Evolutionary conservation across 345 rosid species (phyloP).

Genomic region (Mallotus nudiflorus): DNA sequence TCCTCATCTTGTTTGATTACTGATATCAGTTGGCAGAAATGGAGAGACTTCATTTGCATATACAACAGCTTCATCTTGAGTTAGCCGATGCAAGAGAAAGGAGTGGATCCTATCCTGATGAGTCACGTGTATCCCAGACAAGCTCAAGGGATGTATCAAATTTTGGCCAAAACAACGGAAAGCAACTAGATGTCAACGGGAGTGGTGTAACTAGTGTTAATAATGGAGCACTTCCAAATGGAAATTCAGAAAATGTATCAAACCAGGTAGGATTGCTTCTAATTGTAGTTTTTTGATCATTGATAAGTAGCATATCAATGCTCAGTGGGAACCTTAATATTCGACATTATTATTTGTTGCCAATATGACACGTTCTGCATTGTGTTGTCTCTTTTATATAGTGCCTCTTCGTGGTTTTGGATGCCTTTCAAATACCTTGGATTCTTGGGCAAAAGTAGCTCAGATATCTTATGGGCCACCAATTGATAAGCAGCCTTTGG

Average conservation of each 20-base stretch:
- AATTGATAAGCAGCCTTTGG: too few relatives aligned
- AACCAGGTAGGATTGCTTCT: constrained; percentile 47
- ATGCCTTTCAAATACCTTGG: too few relatives aligned
- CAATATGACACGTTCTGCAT: too few relatives aligned
- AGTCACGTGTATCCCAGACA: constrained; percentile 46
- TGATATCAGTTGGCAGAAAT: constrained; percentile 73
- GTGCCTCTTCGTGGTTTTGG: too few relatives aligned
- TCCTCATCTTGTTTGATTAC: background rate
- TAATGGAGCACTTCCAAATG: constrained; percentile 44
- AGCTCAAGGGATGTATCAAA: constrained; percentile 53
- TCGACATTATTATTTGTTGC: too few relatives aligned
- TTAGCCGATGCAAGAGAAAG: constrained; percentile 75
- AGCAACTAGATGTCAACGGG: constrained; percentile 55
- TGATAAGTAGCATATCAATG: background rate
- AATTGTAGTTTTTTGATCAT: background rate
- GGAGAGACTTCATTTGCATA: constrained; percentile 83
- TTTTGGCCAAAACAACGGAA: constrained; percentile 52
- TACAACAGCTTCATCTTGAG: constrained; percentile 88
- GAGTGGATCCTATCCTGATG: constrained; percentile 57
- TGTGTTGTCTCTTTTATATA: too few relatives aligned
- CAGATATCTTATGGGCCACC: too few relatives aligned
- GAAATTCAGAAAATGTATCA: constrained; percentile 49
- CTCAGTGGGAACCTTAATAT: background rate
- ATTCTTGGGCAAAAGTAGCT: too few relatives aligned
- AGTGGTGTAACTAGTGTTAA: constrained; percentile 33